Base-by-base conservation (phyloP, 176 grass and related monocot genomes). In the bread wheat (Triticum aestivum) region DNA sequence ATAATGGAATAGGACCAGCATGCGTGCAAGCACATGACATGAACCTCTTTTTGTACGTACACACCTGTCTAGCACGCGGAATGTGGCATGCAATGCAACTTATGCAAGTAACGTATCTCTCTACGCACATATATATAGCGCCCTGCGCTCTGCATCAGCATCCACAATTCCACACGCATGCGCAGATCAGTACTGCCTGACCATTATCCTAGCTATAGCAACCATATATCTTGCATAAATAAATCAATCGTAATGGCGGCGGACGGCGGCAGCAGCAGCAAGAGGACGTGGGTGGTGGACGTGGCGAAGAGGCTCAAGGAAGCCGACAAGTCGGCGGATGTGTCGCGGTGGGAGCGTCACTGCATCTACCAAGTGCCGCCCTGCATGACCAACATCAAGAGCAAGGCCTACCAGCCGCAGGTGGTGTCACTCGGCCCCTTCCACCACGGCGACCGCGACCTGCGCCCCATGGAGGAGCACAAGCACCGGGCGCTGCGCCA, bases 351-450 rank as follows among this genome's bases (percentile, higher is more conserved):
- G 96, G 85, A 79, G 54, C 94, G 84, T 3, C 90, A 88, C 54
- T 73, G 74, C 49, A 95, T 95, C 67, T 98, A 98, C 85, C 86
- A 65, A 18, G 91, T 95, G 12, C 93, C 93, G 6, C 77, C 85
- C 15, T 94, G 91, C 86, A 95, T 98, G 56, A 59, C 18, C 56
- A 59, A 59, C 61, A 58, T 94, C 27, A 88, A 87, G 2, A 81
- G 24, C n/a, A 93, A 89, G 72, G 95, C 35, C 5, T 97, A 97
- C 91, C 29, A 39, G 71, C 94, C 92, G 6, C 89, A 83, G 85
- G 82, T 93, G 15, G 92, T 93, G 72, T 94, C 95, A 3, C 90
- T 94, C 5, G 95, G 95, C 35, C 94, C 94, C 0, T 93, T 93
- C 87, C 91, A 96, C 85, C 75, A 90, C 14, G 69, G 85, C 8